Evolutionary conservation across 768 basidiomycete species (phyloP).

Genomic region (Boletellus emodensis): DNA sequence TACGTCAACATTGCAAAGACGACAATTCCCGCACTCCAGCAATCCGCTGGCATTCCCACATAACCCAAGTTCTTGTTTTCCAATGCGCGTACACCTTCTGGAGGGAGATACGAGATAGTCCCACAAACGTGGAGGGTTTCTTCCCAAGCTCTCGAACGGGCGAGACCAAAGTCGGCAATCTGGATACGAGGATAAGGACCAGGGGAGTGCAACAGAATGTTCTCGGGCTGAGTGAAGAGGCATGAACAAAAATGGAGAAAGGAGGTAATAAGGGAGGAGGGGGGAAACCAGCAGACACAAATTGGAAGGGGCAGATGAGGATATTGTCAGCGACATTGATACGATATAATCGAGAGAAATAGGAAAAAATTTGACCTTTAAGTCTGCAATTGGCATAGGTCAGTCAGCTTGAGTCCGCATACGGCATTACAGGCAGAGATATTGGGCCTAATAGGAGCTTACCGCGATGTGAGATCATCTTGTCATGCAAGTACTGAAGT

Average conservation of each 20-base stretch:
- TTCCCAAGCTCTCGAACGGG: slow-evolving; percentile 73
- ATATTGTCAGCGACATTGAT: not conserved
- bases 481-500: slow-evolving; percentile 65
- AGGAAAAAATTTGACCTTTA: slow-evolving; percentile 46
- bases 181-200: slow-evolving; percentile 82
- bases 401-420: not conserved
- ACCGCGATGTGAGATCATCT: slow-evolving; percentile 79
- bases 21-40: slow-evolving; percentile 83
- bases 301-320: not conserved
- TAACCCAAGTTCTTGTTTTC: slow-evolving; percentile 73
- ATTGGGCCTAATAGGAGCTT: slow-evolving; percentile 9
- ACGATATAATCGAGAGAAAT: not conserved
- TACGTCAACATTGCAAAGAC: slow-evolving; percentile 83
- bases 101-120: slow-evolving; percentile 83
- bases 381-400: slow-evolving; percentile 38
- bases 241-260: not conserved
- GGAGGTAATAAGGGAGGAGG: not conserved
- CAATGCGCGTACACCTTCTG: slow-evolving; percentile 77
- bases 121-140: slow-evolving; percentile 84
- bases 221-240: slow-evolving; percentile 59
- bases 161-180: slow-evolving; percentile 85
- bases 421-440: not conserved
- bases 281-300: not conserved
- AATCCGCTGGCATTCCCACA: slow-evolving; percentile 81
- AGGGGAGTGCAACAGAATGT: slow-evolving; percentile 73